Conservation (phyloP, 441 rosid genomes). For the Viola pubescens region DNA sequence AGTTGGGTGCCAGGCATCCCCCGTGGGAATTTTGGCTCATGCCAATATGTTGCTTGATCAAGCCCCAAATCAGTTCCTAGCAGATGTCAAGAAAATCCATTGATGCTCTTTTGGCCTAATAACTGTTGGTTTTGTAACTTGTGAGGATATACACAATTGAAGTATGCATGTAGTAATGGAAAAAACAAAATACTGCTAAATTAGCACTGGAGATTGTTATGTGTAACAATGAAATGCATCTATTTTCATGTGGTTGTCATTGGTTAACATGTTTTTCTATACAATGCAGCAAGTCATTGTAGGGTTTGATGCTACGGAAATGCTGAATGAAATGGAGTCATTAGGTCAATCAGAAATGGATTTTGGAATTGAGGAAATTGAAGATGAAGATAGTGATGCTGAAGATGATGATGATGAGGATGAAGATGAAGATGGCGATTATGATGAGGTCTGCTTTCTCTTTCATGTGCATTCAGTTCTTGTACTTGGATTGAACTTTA, state of each 20-base stretch:
- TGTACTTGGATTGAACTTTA: constrained; percentile 12
- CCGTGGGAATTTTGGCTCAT: background rate
- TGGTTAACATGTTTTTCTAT: constrained; percentile 14
- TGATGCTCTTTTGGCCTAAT: background rate
- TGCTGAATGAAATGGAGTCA: constrained; percentile 69
- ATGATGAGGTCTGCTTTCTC: constrained; percentile 30
- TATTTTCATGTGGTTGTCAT: constrained; percentile 9
- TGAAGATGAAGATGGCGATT: constrained; percentile 22
- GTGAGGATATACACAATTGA: background rate
- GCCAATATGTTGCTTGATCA: too few relatives aligned
- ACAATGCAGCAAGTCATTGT: constrained; percentile 78
- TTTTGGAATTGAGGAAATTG: constrained; percentile 64
- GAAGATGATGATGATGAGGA: constrained; percentile 49
- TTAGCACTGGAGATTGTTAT: background rate
- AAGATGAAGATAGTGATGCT: constrained; percentile 53
- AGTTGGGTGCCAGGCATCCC: too few relatives aligned
- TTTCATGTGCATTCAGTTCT: constrained; percentile 7
- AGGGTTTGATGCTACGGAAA: constrained; percentile 76
- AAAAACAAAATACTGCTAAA: background rate
- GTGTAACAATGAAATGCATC: background rate
- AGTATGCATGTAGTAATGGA: too few relatives aligned
- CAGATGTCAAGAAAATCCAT: too few relatives aligned
- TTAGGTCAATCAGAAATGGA: constrained; percentile 55
- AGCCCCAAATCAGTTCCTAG: too few relatives aligned
- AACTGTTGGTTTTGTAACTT: background rate